A percentile compares a stretch with the other conserved stretches of the same genome.
Conservation (phyloP, 1,284 basidiomycete species). For the Rhodotorula sp. region DNA sequence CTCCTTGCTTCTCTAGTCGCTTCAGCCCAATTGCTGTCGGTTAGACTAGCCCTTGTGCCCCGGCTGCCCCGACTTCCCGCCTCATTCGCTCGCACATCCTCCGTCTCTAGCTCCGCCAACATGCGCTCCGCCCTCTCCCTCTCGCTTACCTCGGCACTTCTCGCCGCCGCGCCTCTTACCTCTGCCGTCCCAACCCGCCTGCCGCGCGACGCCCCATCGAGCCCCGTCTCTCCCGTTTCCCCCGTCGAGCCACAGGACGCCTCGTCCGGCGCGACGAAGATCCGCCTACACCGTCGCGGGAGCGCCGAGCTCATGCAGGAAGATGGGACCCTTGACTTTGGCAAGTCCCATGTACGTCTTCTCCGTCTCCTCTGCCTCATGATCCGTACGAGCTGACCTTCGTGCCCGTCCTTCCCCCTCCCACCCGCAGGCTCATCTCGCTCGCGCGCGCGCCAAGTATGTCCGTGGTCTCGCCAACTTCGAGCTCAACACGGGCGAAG, state of each 20-base stretch:
- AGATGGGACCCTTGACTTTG: conserved; percentile 41
- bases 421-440: conserved; percentile 40
- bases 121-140: conserved; percentile 24
- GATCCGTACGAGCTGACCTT: neutral
- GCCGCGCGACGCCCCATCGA: neutral
- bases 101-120: neutral
- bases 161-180: conserved; percentile 11
- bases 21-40: too few relatives aligned
- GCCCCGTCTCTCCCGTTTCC: too few relatives aligned
- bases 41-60: neutral
- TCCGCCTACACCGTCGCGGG: conserved; percentile 36
- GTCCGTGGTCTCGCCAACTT: conserved; percentile 38
- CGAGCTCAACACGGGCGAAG: conserved; percentile 34
- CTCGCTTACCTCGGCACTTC: conserved; percentile 13
- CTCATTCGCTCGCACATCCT: neutral
- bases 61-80: neutral
- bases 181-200: conserved; percentile 12
- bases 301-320: conserved; percentile 28
- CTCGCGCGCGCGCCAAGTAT: conserved; percentile 41
- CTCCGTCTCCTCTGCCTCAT: neutral
- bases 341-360: conserved; percentile 33
- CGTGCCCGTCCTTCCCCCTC: too few relatives aligned
- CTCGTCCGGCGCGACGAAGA: conserved; percentile 1
- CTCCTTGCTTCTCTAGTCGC: neutral
- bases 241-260: neutral